phyloP scores from a whole-genome alignment of 345 rosid genomes.

The Camelina laxa region DNA sequence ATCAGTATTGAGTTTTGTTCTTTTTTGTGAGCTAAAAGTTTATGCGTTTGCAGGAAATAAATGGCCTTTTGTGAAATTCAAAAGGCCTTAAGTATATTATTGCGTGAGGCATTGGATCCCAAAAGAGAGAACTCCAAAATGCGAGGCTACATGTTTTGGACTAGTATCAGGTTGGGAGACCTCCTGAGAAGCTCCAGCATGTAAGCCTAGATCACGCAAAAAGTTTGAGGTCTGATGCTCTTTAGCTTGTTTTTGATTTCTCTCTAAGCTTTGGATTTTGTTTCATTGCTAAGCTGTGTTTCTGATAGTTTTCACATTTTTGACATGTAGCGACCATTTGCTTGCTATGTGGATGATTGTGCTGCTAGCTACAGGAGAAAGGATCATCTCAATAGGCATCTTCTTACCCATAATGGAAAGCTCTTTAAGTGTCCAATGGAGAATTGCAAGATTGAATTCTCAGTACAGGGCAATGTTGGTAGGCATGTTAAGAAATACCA shows the following conservation, averaged over 20 bases:
- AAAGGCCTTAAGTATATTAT: constrained; percentile 29
- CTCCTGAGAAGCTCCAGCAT: constrained; percentile 99
- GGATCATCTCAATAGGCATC: constrained; percentile 88
- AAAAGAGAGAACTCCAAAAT: constrained; percentile 91
- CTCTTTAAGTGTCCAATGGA: constrained; percentile 71
- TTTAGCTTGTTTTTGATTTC: constrained; percentile 1
- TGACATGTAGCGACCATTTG: constrained; percentile 65
- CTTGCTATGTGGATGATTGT: constrained; percentile 71
- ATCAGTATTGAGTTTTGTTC: background rate
- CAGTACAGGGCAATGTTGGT: constrained; percentile 57
- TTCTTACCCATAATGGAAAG: constrained; percentile 71
- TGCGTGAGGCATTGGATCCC: constrained; percentile 99
- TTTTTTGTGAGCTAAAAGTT: constrained; percentile 1
- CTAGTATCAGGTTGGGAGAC: constrained; percentile 99
- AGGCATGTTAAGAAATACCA: constrained; percentile 70
- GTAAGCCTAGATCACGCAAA: constrained; percentile 86
- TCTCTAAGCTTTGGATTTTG: background rate
- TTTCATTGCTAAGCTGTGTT: background rate
- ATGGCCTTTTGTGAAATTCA: constrained; percentile 21
- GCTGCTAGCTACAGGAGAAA: constrained; percentile 76
- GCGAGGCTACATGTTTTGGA: constrained; percentile 86
- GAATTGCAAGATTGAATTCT: constrained; percentile 59
- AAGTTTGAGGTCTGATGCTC: constrained; percentile 30
- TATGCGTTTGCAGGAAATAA: constrained; percentile 55
- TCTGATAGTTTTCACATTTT: background rate